Evolutionary conservation across 2,329 filamentous ascomycete species (phyloP), one percentile per base, ranked within the genome.

Genomic region (Monosporascus sp.): DNA sequence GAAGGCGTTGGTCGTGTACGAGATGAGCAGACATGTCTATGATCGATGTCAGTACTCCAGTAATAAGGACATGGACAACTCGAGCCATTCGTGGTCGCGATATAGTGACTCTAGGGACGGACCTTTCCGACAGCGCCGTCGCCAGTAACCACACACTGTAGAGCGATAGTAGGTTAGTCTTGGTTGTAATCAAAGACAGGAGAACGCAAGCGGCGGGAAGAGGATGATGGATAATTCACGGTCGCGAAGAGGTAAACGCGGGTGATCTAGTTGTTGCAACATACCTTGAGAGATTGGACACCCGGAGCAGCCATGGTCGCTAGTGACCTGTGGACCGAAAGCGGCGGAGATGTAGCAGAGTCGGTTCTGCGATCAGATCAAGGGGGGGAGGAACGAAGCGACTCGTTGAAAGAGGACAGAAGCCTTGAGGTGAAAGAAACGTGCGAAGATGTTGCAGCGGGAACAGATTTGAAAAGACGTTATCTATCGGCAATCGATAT

Each of bases 81-180:
- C 56, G 56, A 54, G 37, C 51, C 47, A 55, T 40, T 56, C 43
- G 45, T 49, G 51, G 41, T 34, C 51, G 52, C 49, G 51, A 50
- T 49, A 50, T 54, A 49, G 46, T 56, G 44, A 52, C 27, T 14
- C 9, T 57, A 54, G 54, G 43, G 50, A 72, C 79, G 75, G 76
- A 96, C 92, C 85, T 99, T 99, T 76, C 94, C 94, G 67, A 99
- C 94, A 71, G 94, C 94, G 90, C 94, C 94, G 75, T 99, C 94
- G 78, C 94, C 94, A 59, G 94, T 97, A 70, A 99, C 94, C 71
- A 99, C 94, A 74, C 94, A 99, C 91, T 97, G 65, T 56, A 67
- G 38, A 26, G 58, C 14, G 48, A 54, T 56, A 52, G 54, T 38
- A 58, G 52, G 64, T 66, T 69, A 71, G 63, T 61, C 68, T 76